A percentile compares a stretch with the other conserved stretches of the same genome.
Conservation (phyloP, 805 yeast genomes). For the Yarrowia sp. region DNA sequence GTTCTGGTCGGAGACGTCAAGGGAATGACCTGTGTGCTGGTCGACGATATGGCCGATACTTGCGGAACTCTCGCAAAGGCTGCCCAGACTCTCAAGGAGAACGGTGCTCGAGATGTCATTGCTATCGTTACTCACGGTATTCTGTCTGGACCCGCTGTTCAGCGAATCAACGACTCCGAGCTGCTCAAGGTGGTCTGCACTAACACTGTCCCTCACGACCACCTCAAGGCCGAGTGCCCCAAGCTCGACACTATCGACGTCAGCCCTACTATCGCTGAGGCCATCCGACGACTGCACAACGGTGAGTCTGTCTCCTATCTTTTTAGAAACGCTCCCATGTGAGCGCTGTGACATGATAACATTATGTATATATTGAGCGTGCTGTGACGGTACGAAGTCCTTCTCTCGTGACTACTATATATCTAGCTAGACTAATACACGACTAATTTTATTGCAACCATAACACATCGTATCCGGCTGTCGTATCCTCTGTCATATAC, state of each 20-base stretch:
- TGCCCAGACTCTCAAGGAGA: slow-evolving; percentile 75
- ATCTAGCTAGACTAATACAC: slow-evolving; percentile 15
- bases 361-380: slow-evolving; percentile 3
- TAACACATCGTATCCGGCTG: too few relatives aligned
- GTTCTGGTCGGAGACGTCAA: slow-evolving; percentile 93
- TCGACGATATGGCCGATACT: slow-evolving; percentile 98
- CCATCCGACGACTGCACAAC: slow-evolving; percentile 89
- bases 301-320: slow-evolving; percentile 93
- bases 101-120: slow-evolving; percentile 80
- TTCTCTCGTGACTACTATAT: background rate
- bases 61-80: slow-evolving; percentile 97
- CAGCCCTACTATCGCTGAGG: slow-evolving; percentile 85
- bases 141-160: slow-evolving; percentile 78
- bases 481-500: too few relatives aligned
- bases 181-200: slow-evolving; percentile 81
- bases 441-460: background rate
- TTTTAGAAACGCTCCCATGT: slow-evolving; percentile 63
- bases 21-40: slow-evolving; percentile 75
- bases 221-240: slow-evolving; percentile 55
- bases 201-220: slow-evolving; percentile 83
- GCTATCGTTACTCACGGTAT: slow-evolving; percentile 97
- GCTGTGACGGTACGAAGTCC: background rate
- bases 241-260: slow-evolving; percentile 82
- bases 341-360: background rate
- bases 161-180: slow-evolving; percentile 64